A percentile compares a stretch with the other conserved stretches of the same genome.
Evolutionary conservation across 2,329 filamentous ascomycete genomes (phyloP).

Genomic region (Penicillium fuscoglaucum): DNA sequence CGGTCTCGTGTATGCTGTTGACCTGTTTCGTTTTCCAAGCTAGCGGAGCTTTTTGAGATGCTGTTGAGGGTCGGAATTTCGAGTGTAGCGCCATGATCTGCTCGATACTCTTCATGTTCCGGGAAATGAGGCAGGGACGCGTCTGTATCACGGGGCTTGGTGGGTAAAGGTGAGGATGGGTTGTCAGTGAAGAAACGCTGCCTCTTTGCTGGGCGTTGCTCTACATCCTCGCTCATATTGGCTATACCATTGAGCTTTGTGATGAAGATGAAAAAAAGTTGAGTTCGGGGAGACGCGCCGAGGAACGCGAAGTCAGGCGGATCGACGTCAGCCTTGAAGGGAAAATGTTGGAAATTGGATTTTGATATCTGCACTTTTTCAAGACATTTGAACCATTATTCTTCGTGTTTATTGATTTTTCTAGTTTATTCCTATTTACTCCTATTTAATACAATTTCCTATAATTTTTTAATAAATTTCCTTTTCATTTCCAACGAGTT

Average conservation of each 20-base stretch:
- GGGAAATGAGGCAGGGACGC: slow-evolving; percentile 17
- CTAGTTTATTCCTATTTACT: not conserved
- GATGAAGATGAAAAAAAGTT: slow-evolving; percentile 6
- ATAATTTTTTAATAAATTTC: not conserved
- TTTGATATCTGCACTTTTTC: not conserved
- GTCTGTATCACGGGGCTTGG: slow-evolving; percentile 21
- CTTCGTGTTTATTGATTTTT: not conserved
- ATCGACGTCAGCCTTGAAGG: slow-evolving; percentile 29
- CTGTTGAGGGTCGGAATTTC: not conserved
- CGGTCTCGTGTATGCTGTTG: not conserved
- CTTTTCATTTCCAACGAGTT: not conserved
- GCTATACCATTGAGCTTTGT: slow-evolving; percentile 6
- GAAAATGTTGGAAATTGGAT: slow-evolving; percentile 5
- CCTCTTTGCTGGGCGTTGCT: slow-evolving; percentile 61
- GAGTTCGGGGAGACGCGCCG: slow-evolving; percentile 36
- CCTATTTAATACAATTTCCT: not conserved
- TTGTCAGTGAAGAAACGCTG: slow-evolving; percentile 63
- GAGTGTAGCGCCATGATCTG: not conserved
- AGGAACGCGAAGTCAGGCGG: slow-evolving; percentile 32
- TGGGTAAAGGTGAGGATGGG: slow-evolving; percentile 22
- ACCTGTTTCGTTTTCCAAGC: not conserved
- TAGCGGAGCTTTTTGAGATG: not conserved
- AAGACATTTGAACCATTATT: not conserved
- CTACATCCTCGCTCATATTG: slow-evolving; percentile 39
- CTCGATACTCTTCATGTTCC: not conserved